phyloP scores from a whole-genome alignment of 1,284 basidiomycete species.

The Lentinula novae-zelandiae region DNA sequence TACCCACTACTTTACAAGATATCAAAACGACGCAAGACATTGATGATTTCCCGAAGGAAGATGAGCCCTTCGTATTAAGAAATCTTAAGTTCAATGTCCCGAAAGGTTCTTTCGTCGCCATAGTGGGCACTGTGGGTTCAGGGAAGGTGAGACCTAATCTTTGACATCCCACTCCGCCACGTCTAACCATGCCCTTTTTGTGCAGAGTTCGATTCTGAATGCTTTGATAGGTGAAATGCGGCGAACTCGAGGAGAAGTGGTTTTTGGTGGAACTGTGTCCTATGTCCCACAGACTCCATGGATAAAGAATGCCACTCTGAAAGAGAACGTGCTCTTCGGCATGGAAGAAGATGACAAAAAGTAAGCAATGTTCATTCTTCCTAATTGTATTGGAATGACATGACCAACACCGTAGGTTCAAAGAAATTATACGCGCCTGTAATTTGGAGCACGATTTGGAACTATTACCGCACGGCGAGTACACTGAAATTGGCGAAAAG shows the following conservation, averaged over 20 bases:
- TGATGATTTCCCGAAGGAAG: conserved; percentile 28
- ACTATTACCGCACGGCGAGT: conserved; percentile 61
- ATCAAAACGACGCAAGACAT: conserved; percentile 13
- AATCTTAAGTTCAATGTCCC: conserved; percentile 56
- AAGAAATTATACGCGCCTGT: conserved; percentile 57
- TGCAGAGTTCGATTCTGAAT: conserved; percentile 63
- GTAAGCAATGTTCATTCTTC: conserved; percentile 24
- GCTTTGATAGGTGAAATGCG: conserved; percentile 81
- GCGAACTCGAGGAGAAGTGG: conserved; percentile 55
- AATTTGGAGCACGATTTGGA: conserved; percentile 62
- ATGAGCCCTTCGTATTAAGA: conserved; percentile 60
- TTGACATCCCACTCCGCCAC: background rate
- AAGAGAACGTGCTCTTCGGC: conserved; percentile 68
- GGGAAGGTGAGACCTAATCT: conserved; percentile 50
- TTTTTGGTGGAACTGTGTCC: conserved; percentile 65
- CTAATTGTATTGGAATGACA: background rate
- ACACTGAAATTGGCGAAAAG: conserved; percentile 83
- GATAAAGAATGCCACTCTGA: conserved; percentile 74
- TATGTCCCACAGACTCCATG: conserved; percentile 79
- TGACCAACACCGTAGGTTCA: conserved; percentile 33
- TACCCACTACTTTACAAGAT: conserved; percentile 23
- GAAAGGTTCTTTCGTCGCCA: conserved; percentile 62
- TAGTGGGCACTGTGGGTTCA: conserved; percentile 71
- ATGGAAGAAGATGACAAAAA: conserved; percentile 50
- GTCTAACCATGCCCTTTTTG: background rate